Conservation (phyloP, 2,329 filamentous ascomycete genomes). For the Aspergillus alliaceus region DNA sequence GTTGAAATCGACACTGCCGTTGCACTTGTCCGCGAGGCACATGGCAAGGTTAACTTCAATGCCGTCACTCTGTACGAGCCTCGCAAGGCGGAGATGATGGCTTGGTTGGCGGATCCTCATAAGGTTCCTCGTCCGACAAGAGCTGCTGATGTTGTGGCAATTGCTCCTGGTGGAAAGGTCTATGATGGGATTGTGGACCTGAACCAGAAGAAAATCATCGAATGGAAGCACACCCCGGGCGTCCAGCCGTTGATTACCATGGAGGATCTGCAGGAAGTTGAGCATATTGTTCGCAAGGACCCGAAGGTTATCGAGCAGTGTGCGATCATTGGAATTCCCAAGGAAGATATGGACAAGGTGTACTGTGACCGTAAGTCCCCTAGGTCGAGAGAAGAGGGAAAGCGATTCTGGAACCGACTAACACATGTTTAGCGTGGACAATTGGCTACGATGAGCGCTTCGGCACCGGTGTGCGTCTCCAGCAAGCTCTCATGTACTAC, state of each 20-base stretch:
- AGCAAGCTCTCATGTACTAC: constrained; percentile 96
- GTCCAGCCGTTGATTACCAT: constrained; percentile 89
- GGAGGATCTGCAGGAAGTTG: constrained; percentile 82
- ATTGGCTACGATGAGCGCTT: constrained; percentile 93
- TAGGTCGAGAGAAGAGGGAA: not conserved
- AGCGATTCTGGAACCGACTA: not conserved
- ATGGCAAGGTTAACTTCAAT: constrained; percentile 78
- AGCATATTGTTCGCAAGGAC: constrained; percentile 72
- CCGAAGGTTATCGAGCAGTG: constrained; percentile 90
- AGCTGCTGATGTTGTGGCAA: constrained; percentile 79
- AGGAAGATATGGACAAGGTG: constrained; percentile 87
- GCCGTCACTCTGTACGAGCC: constrained; percentile 83
- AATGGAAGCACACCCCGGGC: constrained; percentile 73
- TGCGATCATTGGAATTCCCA: constrained; percentile 74
- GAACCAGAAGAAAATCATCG: constrained; percentile 62
- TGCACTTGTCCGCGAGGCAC: constrained; percentile 65
- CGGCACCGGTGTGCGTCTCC: constrained; percentile 73
- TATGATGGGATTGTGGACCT: constrained; percentile 82
- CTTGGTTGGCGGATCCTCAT: constrained; percentile 69
- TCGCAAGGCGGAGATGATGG: constrained; percentile 78
- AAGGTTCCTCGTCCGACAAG: constrained; percentile 64
- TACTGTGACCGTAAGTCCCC: constrained; percentile 75
- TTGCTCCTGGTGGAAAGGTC: constrained; percentile 74
- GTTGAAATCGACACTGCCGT: constrained; percentile 73
- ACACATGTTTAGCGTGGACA: constrained; percentile 67